Evolutionary conservation across 2,329 filamentous ascomycete genomes (phyloP), one percentile per base, ranked within the genome.

Genomic region (Penicillium sp.): DNA sequence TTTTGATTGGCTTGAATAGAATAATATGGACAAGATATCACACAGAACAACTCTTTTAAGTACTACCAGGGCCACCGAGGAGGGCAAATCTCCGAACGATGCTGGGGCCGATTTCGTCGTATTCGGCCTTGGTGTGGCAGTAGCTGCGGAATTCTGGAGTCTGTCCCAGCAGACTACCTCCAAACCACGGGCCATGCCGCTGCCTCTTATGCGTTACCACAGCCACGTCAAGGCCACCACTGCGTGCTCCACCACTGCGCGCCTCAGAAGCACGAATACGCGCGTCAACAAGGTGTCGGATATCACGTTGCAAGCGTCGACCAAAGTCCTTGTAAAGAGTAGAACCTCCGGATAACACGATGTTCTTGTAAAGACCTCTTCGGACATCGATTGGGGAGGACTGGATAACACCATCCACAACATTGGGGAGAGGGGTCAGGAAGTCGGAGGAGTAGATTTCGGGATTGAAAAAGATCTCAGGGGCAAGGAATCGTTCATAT

Each of bases 391-490:
- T 99, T 47, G 95, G 95, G 38, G 94, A 97, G 60, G 93, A 94
- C 80, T 99, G 95, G 71, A 99, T 99, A 66, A 98, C 95, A 60
- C 90, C 91, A 75, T 99, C 95, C 65, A 99, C 96, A 55, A 99
- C 95, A 55, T 87, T 91, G 26, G 95, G 95, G 8, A 99, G 86
- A 15, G 95, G 95, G 13, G 95, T 99, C 68, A 99, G 83, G 84
- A 99, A 99, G 77, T 99, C 95, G 69, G 94, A 98, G 65, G 92
- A 97, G 85, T 98, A 98, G 73, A 99, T 99, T 82, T 99, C 95
- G 31, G 95, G 95, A 81, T 99, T 99, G 88, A 99, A 99, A 82
- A 99, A 99, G 75, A 99, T 99, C 79, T 99, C 95, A 26, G 96
- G 96, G 2, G 95, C 95, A 63, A 99, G 85, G 85, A 99, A 99